Conservation (phyloP, 768 basidiomycete species). For the Trametes punicea region DNA sequence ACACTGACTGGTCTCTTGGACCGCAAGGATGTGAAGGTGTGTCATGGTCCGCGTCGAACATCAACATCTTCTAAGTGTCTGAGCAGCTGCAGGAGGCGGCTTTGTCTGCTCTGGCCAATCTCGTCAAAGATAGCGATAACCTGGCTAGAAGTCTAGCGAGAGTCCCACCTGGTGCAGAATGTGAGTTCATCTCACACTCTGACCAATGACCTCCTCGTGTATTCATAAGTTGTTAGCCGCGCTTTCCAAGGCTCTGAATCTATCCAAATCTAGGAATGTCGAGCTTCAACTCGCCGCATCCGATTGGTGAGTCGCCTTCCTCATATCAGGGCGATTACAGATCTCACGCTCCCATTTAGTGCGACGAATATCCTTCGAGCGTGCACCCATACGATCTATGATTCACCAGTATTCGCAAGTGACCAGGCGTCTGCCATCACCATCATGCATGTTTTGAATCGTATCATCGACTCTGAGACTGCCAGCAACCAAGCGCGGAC, state of each 20-base stretch:
- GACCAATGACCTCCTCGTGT: slow-evolving; percentile 6
- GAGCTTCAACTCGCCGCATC: slow-evolving; percentile 71
- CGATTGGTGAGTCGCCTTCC: slow-evolving; percentile 49
- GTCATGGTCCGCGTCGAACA: background rate
- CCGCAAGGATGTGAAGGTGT: slow-evolving; percentile 54
- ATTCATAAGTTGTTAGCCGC: slow-evolving; percentile 27
- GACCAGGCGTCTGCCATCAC: slow-evolving; percentile 51
- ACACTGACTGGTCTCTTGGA: slow-evolving; percentile 47
- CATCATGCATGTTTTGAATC: slow-evolving; percentile 69
- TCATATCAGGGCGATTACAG: background rate
- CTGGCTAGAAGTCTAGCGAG: slow-evolving; percentile 51
- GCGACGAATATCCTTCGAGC: slow-evolving; percentile 63
- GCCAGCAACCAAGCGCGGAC: slow-evolving; percentile 46
- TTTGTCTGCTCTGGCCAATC: slow-evolving; percentile 58
- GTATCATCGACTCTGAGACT: slow-evolving; percentile 45
- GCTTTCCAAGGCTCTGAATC: slow-evolving; percentile 43
- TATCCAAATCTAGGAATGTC: slow-evolving; percentile 54
- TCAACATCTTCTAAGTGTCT: background rate
- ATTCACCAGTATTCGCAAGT: slow-evolving; percentile 20
- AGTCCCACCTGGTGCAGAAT: slow-evolving; percentile 39
- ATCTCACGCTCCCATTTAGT: slow-evolving; percentile 31
- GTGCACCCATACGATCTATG: slow-evolving; percentile 30
- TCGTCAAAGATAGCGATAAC: slow-evolving; percentile 58
- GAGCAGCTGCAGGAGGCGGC: slow-evolving; percentile 63
- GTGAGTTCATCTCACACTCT: slow-evolving; percentile 23